Evolutionary conservation across 2,329 filamentous ascomycete genomes (phyloP).

Genomic region (Paracamarosporium sp.): DNA sequence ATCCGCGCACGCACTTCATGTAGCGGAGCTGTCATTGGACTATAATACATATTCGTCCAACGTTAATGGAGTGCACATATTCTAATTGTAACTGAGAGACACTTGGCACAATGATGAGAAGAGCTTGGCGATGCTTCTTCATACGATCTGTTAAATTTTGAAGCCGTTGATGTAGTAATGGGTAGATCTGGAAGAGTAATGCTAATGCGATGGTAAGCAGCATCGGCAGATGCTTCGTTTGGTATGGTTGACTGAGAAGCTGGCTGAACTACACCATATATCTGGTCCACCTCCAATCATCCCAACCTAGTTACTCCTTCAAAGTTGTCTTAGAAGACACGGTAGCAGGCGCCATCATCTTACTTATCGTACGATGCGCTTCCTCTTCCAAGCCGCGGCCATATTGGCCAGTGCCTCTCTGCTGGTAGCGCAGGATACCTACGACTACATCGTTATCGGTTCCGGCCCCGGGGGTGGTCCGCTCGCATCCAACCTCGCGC

Average conservation of each 20-base stretch:
- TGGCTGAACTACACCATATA: background rate
- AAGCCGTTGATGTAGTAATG: background rate
- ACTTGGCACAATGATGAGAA: background rate
- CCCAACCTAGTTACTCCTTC: too few relatives aligned
- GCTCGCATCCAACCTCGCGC: slow-evolving; percentile 59
- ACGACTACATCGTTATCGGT: slow-evolving; percentile 68
- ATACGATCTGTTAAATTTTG: background rate
- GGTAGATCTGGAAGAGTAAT: background rate
- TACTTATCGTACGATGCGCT: slow-evolving; percentile 15
- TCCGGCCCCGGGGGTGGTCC: slow-evolving; percentile 44
- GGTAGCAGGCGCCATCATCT: background rate
- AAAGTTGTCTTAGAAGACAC: background rate
- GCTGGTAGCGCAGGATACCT: slow-evolving; percentile 37
- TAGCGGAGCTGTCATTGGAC: background rate
- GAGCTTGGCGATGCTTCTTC: background rate
- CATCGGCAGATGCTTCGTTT: background rate
- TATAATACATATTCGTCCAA: too few relatives aligned
- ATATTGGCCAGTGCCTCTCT: slow-evolving; percentile 12
- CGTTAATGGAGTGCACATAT: background rate
- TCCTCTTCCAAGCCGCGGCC: slow-evolving; percentile 16
- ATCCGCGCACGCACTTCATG: background rate
- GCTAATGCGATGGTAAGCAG: background rate
- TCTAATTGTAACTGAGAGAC: background rate
- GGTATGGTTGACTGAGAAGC: background rate
- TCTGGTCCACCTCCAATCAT: background rate